Evolutionary conservation across 2,329 filamentous ascomycete genomes (phyloP).

Genomic region (Aspergillus pseudotamarii): DNA sequence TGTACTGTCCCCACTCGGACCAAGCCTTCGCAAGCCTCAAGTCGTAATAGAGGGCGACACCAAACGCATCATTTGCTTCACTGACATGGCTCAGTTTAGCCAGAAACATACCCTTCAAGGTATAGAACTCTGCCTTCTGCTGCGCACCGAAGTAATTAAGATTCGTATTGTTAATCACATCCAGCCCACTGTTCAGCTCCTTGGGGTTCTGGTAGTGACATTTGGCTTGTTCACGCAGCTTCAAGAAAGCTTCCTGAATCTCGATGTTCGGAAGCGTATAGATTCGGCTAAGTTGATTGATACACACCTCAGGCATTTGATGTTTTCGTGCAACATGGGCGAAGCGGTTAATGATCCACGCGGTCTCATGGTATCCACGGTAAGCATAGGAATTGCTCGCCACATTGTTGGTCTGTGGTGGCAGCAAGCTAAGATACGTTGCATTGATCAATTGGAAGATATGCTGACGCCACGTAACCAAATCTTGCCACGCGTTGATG

Average conservation of each 20-base stretch:
- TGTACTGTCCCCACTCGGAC: conserved; percentile 99
- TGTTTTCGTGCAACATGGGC: conserved; percentile 98
- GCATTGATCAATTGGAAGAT: conserved; percentile 97
- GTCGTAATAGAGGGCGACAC: conserved; percentile 93
- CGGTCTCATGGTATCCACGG: conserved; percentile 95
- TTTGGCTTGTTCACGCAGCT: conserved; percentile 96
- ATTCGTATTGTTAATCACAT: conserved; percentile 99
- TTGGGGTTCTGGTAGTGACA: conserved; percentile 96
- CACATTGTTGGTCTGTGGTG: conserved; percentile 76
- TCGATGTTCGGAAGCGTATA: conserved; percentile 99
- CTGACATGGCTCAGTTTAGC: conserved; percentile 89
- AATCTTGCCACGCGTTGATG: conserved; percentile 97
- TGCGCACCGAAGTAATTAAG: conserved; percentile 95
- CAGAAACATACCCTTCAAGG: conserved; percentile 98
- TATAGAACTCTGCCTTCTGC: conserved; percentile 99
- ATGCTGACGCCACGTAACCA: conserved; percentile 99
- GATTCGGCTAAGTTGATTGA: conserved; percentile 93
- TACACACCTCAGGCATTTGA: conserved; percentile 94
- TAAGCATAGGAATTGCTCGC: conserved; percentile 94
- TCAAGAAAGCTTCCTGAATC: conserved; percentile 98
- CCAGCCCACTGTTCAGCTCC: conserved; percentile 87
- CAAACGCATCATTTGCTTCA: conserved; percentile 91
- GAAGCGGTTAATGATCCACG: conserved; percentile 99
- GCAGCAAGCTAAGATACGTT: conserved; percentile 84
- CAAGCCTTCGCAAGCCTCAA: conserved; percentile 94